Base-by-base conservation (phyloP, 1,139 yeast species). In the Casaregolazyma suthepensis region DNA sequence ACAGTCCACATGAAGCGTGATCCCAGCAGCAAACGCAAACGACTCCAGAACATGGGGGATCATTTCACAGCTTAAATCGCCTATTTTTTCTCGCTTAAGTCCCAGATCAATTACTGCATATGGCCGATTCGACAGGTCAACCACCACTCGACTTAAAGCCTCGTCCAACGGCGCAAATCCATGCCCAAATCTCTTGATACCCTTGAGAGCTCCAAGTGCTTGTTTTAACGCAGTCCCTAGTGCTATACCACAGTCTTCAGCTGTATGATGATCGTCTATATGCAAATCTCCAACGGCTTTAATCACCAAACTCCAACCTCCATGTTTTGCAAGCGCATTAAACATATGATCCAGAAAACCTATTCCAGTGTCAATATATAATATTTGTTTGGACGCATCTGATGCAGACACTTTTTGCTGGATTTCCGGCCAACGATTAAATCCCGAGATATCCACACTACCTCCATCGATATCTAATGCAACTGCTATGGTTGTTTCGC, bases 261-360 rank as follows among this genome's bases (percentile, higher is more conserved):
- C 87, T 1, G 96, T 84, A 70, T 93, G 99, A 70, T 93, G 99
- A 71, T 93, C 99, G 68, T 93, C 99, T 53, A 93, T 91, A 70
- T 90, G 96, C 65, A 90, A 75, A 68, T 93, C 99, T 43, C 99
- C 99, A 57, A 86, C 79, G 71, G 98, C 91, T 66, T 87, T 96
- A 26, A 93, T 79, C 37, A 87, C 75, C 57, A 93, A 70, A 19
- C 96, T 88, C 99, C 99, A 93, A 13, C 99, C 99, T 1, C 94
- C 77, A 71, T 93, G 99, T 67, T 93, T 93, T 45, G 98, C 97
- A 62, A 93, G 76, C 0, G 99, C 99, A 66, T 91, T 97, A 46
- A 93, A 76, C 99, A 93, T 93, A 70, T 93, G 99, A 73, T 93
- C 99, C 57, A 93, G 75, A 68, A 93, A 93, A 1, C 99, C 99